A percentile compares a stretch with the other conserved stretches of the same genome.
phyloP scores from a whole-genome alignment of 768 basidiomycete genomes.

The Psilocybe cubensis region DNA sequence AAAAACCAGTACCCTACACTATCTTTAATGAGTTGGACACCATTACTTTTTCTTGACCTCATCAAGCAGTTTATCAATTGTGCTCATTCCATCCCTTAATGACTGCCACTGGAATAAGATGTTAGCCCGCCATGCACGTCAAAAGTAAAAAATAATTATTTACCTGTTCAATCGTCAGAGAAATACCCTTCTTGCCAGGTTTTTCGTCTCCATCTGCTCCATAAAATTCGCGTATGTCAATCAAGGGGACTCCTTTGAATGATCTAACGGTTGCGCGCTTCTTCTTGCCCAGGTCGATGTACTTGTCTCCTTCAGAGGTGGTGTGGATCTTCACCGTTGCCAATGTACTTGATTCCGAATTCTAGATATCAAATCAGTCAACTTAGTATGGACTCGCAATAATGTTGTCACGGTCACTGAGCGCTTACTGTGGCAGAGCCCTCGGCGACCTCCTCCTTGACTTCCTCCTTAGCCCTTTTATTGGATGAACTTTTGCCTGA shows the following conservation, averaged over 20 bases:
- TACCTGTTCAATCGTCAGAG: conserved; percentile 68
- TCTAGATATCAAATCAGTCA: too few relatives aligned
- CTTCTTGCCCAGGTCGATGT: conserved; percentile 73
- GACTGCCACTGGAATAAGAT: conserved; percentile 52
- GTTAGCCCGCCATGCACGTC: neutral
- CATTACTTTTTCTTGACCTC: conserved; percentile 33
- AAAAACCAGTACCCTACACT: neutral
- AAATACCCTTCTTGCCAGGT: conserved; percentile 84
- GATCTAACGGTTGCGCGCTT: conserved; percentile 60
- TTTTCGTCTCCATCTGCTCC: conserved; percentile 55
- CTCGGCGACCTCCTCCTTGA: neutral
- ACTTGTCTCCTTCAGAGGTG: conserved; percentile 51
- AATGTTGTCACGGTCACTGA: too few relatives aligned
- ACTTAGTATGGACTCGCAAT: too few relatives aligned
- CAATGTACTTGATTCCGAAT: neutral
- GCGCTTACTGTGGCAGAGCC: neutral
- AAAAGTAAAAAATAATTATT: neutral
- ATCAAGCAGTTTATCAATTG: conserved; percentile 58
- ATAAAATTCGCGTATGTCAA: conserved; percentile 83
- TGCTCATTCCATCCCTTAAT: conserved; percentile 45
- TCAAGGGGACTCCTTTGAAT: conserved; percentile 53
- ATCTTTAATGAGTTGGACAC: neutral
- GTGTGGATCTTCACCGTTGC: conserved; percentile 26
- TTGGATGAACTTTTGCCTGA: neutral
- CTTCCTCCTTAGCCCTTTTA: neutral